Base-by-base conservation (phyloP, 2,329 filamentous ascomycete species). In the Paecilomyces dactylethromorphus region DNA sequence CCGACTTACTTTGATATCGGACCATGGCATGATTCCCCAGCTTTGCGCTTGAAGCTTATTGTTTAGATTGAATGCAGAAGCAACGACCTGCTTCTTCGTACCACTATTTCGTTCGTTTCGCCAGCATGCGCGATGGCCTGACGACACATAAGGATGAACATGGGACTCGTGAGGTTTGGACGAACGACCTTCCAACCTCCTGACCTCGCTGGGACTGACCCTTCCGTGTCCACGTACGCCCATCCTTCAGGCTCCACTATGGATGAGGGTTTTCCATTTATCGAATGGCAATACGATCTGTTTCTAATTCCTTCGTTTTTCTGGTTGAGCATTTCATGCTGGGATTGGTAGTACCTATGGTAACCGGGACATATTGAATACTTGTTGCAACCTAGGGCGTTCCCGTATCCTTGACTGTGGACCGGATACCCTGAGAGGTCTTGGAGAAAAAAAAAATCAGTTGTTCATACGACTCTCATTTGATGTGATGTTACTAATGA, bases 21-120 rank as follows among this genome's bases (percentile, higher is more conserved):
- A 39, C 45, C 7, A 18, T 51, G 33, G 54, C 29, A 54, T 60
- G 58, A 49, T 55, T 59, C 58, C 58, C 24, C 57, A 54, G 33
- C 32, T 45, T 54, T 52, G 51, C 51, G 56, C 58, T 59, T 63
- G 59, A 63, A 61, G 31, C 55, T 56, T 61, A 55, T 61, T 58
- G 53, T 56, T 45, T 54, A 56, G 57, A 55, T 57, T 32, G 49
- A 26, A 55, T 29, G 24, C 50, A 52, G 15, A 52, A 52, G 50
- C 22, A 52, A 52, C 15, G 11, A 21, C 24, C 50, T 52, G 26
- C 50, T 52, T 52, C 50, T 52, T 29, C 26, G 22, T 45, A 53
- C 26, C 22, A 18, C 51, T 53, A 12, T 50, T 50, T n/a, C 15
- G 15, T 26, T 53, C 51, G 39, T 45, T 45, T 45, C 39, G 39